These are phyloP conservation scores for Penicillium sp. DNA, from an alignment of 2,329 filamentous ascomycete genomes.

Conservation along the genomic window DNA sequence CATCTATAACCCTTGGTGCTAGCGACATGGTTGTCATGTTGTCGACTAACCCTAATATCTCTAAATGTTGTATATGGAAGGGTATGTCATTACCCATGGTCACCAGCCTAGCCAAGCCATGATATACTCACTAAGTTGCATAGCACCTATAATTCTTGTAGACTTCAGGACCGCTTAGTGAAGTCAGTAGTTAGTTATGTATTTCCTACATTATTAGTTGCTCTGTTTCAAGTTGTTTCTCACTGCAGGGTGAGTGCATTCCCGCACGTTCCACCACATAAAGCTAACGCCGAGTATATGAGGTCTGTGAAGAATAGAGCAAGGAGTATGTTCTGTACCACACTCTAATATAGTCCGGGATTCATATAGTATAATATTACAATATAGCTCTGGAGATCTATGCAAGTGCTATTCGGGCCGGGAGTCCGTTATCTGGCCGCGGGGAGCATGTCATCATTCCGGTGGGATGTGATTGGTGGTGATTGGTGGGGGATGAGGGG, in stretches of 20 bases:
- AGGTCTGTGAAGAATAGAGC: not conserved
- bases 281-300: not conserved
- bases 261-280: not conserved
- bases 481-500: conserved; percentile 10
- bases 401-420: not conserved
- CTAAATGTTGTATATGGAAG: too few relatives aligned
- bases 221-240: not conserved
- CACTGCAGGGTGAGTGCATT: not conserved
- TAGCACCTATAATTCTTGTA: too few relatives aligned
- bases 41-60: not conserved
- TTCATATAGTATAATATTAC: not conserved
- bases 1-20: not conserved
- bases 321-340: not conserved
- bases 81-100: not conserved
- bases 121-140: not conserved
- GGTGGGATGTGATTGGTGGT: conserved; percentile 1
- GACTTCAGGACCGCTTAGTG: not conserved
- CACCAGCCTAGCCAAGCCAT: not conserved
- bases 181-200: not conserved
- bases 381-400: not conserved
- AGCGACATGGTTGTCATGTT: not conserved
- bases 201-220: not conserved
- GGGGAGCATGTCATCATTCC: conserved; percentile 9
- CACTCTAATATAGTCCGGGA: not conserved
- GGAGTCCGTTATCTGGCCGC: not conserved